These are phyloP conservation scores for Blastobotrys chiropterorum DNA, from an alignment of 805 yeast genomes.

Conservation along the genomic window DNA sequence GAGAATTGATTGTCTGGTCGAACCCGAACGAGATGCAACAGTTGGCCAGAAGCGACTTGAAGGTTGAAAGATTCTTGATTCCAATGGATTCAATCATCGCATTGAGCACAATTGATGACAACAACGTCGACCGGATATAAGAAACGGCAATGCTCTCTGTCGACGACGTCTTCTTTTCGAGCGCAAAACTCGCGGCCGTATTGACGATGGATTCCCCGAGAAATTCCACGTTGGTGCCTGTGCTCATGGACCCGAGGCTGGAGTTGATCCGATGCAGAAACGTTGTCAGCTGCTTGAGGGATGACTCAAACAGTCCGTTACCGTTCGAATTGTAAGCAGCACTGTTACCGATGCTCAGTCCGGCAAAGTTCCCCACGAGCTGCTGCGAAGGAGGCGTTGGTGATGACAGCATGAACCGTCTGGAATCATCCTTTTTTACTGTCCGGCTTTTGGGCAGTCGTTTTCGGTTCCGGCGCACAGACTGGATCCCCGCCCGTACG, in stretches of 20 bases:
- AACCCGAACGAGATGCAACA: constrained; percentile 69
- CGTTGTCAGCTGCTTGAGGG: background rate
- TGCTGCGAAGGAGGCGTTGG: background rate
- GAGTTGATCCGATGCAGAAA: background rate
- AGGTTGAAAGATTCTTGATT: background rate
- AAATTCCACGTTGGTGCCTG: constrained; percentile 38
- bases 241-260: background rate
- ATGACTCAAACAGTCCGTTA: background rate
- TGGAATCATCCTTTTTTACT: background rate
- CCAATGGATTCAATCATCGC: constrained; percentile 15
- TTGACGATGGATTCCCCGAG: constrained; percentile 54
- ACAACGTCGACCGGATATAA: constrained; percentile 11
- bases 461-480: constrained; percentile 75
- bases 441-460: constrained; percentile 14
- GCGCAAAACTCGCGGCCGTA: constrained; percentile 51
- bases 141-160: background rate
- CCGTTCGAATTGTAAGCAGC: background rate
- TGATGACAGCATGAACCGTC: background rate
- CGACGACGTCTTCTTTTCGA: constrained; percentile 50
- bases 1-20: constrained; percentile 55
- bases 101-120: constrained; percentile 11
- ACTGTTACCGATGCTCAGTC: background rate
- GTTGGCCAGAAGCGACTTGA: constrained; percentile 13
- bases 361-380: background rate
- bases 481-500: constrained; percentile 89